phyloP scores from a whole-genome alignment of 805 yeast species.

The Candida palmyrensis region DNA sequence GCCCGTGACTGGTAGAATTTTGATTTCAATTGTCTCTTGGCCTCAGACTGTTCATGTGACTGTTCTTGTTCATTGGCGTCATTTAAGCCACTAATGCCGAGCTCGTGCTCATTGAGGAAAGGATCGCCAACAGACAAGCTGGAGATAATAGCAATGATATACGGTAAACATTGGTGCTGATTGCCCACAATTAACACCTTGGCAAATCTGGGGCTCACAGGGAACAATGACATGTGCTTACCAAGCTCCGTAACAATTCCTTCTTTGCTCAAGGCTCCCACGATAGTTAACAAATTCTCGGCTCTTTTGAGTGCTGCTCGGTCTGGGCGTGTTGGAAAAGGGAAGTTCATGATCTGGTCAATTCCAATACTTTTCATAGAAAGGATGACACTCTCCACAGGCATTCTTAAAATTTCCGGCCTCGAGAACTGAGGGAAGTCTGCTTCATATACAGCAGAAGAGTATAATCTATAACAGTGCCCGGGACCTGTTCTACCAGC shows the following conservation, averaged over 20 bases:
- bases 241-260: constrained; percentile 73
- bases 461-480: constrained; percentile 85
- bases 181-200: constrained; percentile 85
- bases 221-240: constrained; percentile 81
- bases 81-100: constrained; percentile 43
- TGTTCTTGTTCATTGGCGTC: constrained; percentile 28
- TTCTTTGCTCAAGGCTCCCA: constrained; percentile 68
- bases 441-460: constrained; percentile 89
- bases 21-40: constrained; percentile 37
- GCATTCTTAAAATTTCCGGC: constrained; percentile 93
- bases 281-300: constrained; percentile 55
- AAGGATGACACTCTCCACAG: constrained; percentile 91
- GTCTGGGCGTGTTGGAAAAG: constrained; percentile 94
- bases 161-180: constrained; percentile 80
- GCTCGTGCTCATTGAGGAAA: constrained; percentile 67
- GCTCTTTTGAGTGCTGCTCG: constrained; percentile 56
- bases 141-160: constrained; percentile 86
- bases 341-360: constrained; percentile 83
- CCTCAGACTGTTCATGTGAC: constrained; percentile 34
- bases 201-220: constrained; percentile 89
- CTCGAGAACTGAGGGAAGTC: constrained; percentile 76
- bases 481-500: constrained; percentile 99
- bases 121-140: constrained; percentile 94
- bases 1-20: constrained; percentile 56
- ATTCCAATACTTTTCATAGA: constrained; percentile 98